Conservation (phyloP, 129 eudicot species). For the Artemisia tridentata region DNA sequence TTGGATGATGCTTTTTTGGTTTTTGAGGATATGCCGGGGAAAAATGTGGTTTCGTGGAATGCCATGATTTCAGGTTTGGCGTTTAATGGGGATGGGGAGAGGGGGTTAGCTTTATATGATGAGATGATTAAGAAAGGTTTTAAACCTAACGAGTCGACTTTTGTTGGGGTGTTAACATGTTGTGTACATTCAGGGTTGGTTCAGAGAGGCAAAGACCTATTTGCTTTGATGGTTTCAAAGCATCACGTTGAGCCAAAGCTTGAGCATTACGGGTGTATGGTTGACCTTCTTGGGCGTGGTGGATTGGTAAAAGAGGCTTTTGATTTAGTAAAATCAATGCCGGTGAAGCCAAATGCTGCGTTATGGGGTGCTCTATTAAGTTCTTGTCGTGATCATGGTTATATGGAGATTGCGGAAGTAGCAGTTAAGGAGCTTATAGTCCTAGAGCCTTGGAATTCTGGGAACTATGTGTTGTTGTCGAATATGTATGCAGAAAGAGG, state of each 20-base stretch:
- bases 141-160: slow-evolving; percentile 68
- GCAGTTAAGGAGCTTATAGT: slow-evolving; percentile 67
- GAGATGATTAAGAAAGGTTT: slow-evolving; percentile 55
- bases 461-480: slow-evolving; percentile 76
- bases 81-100: slow-evolving; percentile 63
- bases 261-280: slow-evolving; percentile 96
- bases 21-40: slow-evolving; percentile 56
- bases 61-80: slow-evolving; percentile 80
- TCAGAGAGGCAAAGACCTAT: slow-evolving; percentile 60
- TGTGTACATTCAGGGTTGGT: slow-evolving; percentile 76
- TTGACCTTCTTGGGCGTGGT: slow-evolving; percentile 79
- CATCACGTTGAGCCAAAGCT: slow-evolving; percentile 52
- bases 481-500: slow-evolving; percentile 88
- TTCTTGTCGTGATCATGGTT: slow-evolving; percentile 59
- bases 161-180: slow-evolving; percentile 68
- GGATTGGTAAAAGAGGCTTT: slow-evolving; percentile 72
- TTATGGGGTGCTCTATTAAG: slow-evolving; percentile 83
- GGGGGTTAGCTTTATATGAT: slow-evolving; percentile 64
- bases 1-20: slow-evolving; percentile 47
- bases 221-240: slow-evolving; percentile 44
- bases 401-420: slow-evolving; percentile 63
- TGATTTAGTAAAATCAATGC: slow-evolving; percentile 57
- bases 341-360: slow-evolving; percentile 78
- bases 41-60: slow-evolving; percentile 77
- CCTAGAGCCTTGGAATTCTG: slow-evolving; percentile 88